phyloP scores from a whole-genome alignment of 225 moss, liverwort and hornwort species.

The Polytrichum commune region DNA sequence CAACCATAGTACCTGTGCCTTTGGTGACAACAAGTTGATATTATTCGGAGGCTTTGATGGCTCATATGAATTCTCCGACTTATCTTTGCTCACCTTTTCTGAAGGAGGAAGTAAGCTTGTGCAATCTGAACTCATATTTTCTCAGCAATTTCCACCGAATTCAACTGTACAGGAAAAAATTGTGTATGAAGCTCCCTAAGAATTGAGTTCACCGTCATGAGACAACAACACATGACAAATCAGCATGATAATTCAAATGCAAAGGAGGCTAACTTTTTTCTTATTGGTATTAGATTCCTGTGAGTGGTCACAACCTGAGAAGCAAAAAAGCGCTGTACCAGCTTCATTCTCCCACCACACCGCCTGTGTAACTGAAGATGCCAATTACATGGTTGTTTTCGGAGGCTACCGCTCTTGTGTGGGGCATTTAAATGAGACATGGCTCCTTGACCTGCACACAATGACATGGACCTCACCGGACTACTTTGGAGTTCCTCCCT shows the following conservation, averaged over 20 bases:
- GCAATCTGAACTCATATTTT: no score
- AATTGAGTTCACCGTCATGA: no score
- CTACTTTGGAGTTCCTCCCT: constrained; percentile 70
- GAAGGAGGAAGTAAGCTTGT: constrained; percentile 59
- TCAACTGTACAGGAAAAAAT: no score
- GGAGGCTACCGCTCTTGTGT: constrained; percentile 79
- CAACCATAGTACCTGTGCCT: constrained; percentile 80
- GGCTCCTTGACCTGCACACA: constrained; percentile 73
- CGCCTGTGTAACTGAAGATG: constrained; percentile 62
- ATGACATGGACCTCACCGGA: constrained; percentile 83
- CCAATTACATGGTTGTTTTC: constrained; percentile 73
- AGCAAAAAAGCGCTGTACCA: constrained; percentile 49
- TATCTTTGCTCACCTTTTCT: constrained; percentile 59
- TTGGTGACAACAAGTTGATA: constrained; percentile 60
- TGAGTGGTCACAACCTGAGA: constrained; percentile 82
- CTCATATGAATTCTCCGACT: constrained; percentile 65
- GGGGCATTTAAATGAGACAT: constrained; percentile 81
- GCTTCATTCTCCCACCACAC: constrained; percentile 87
- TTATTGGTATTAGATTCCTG: constrained; percentile 48
- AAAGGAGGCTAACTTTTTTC: constrained; percentile 4
- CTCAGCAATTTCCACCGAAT: no score
- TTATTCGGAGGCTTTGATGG: constrained; percentile 95
- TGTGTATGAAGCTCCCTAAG: no score
- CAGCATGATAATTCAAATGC: no score
- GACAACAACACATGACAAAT: no score